A percentile compares a stretch with the other conserved stretches of the same genome.
Evolutionary conservation across 352 stramenopile species (phyloP).

Genomic region (Globisporangium perplexum): DNA sequence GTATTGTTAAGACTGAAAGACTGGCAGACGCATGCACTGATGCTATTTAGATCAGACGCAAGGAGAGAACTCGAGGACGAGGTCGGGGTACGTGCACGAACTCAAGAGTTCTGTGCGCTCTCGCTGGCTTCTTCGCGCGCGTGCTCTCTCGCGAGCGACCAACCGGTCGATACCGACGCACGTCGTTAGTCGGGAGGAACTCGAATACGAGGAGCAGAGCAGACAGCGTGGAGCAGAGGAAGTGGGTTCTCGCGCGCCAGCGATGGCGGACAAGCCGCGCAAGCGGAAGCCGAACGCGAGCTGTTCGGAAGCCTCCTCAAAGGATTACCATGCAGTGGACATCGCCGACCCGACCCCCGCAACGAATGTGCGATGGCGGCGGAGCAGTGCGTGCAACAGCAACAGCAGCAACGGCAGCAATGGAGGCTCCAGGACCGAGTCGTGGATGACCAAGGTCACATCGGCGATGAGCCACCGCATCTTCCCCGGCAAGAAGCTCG

Average conservation of each 20-base stretch:
- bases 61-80: too few relatives aligned
- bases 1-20: too few relatives aligned
- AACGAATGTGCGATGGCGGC: neutral
- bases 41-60: too few relatives aligned
- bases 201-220: neutral
- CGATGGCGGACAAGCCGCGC: constrained; percentile 36
- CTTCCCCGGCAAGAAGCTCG: constrained; percentile 47
- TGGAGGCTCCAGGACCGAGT: constrained; percentile 27
- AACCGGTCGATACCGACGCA: neutral
- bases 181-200: neutral
- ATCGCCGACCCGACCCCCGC: constrained; percentile 9
- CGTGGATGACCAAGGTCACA: constrained; percentile 68
- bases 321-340: constrained; percentile 33
- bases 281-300: constrained; percentile 25
- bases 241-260: neutral
- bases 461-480: constrained; percentile 55
- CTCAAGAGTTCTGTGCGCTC: too few relatives aligned
- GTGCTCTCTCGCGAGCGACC: neutral
- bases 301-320: constrained; percentile 16
- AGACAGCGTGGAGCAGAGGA: neutral
- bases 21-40: too few relatives aligned
- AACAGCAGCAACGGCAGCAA: constrained; percentile 5
- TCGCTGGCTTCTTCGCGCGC: neutral
- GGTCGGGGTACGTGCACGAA: too few relatives aligned
- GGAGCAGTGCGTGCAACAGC: constrained; percentile 21